These are phyloP conservation scores for Scenedesmus sp. DNA, from an alignment of 163 green algal species.

Conservation along the genomic window DNA sequence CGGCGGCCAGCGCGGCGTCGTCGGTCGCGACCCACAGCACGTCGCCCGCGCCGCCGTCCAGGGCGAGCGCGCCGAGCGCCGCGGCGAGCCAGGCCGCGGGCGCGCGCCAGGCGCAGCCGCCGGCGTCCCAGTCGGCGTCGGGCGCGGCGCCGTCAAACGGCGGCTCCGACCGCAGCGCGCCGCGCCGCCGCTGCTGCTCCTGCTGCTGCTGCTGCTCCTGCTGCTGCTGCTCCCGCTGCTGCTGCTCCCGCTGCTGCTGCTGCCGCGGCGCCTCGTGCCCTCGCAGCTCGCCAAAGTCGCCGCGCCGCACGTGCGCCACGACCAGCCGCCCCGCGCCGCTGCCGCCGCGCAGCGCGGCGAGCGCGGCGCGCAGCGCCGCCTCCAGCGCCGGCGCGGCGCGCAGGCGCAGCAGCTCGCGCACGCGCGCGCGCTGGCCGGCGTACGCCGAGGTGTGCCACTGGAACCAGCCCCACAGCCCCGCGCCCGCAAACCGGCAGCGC, in stretches of 20 bases:
- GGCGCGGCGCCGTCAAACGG: conserved; percentile 30
- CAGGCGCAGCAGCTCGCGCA: conserved; percentile 1
- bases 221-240: not conserved
- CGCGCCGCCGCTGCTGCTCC: not conserved
- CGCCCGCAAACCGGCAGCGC: not conserved
- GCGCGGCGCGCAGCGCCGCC: not conserved
- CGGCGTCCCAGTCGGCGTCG: conserved; percentile 12
- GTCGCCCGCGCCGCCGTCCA: conserved; percentile 1
- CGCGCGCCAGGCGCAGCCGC: conserved; percentile 8
- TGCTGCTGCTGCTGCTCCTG: not conserved
- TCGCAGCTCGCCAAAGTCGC: conserved; percentile 8
- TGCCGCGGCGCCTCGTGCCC: not conserved
- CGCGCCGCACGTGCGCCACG: conserved; percentile 21
- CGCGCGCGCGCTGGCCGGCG: not conserved
- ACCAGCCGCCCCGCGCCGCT: conserved; percentile 16
- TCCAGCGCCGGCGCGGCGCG: not conserved
- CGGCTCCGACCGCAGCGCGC: conserved; percentile 3
- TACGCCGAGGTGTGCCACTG: conserved; percentile 8
- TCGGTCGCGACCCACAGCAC: conserved; percentile 36
- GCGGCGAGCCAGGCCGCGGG: not conserved
- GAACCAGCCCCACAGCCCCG: conserved; percentile 38
- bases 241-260: not conserved
- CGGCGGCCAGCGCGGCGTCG: not conserved
- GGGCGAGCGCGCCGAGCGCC: not conserved
- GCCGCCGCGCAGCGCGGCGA: not conserved